Evolutionary conservation across 306 rosid genomes (phyloP), one percentile per base, ranked within the genome.

Genomic region (Pachyrhizus erosus): DNA sequence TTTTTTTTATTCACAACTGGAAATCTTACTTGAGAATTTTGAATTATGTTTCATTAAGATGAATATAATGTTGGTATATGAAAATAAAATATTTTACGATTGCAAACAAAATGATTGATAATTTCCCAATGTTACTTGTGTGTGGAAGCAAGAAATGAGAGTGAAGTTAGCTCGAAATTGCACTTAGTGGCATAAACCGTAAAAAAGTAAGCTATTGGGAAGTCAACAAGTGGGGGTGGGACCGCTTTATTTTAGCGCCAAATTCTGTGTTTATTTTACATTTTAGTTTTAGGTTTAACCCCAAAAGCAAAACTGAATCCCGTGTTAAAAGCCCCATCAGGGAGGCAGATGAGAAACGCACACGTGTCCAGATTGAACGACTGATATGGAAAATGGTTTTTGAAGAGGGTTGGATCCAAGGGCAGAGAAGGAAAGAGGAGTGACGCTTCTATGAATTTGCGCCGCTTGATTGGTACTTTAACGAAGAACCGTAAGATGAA

Each of bases 401-500:
- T 3, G 5, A 24, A 0, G 37, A 12, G 67, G 13, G 7, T n/a
- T 9, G 49, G 49, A 92, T 92, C 96, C 5, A 81, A 91, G 89
- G 97, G 91, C 46, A 52, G 11, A 33, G 1, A n/a, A 77, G 61
- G 72, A n/a, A 70, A 42, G 33, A 29, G 45, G 37, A 79, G 23
- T 31, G 54, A 76, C 64, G 21, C 83, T 29, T 82, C 94, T 95
- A 96, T 96, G 97, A 93, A 96, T 87, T 86, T 34, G 0, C 21
- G 46, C 92, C 97, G 97, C 84, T 0, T 2, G 90, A 93, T 88
- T 1, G 5, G 0, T 3, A 0, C 7, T 26, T 74, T 37, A 4
- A 57, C 13, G 0, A 2, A 7, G 1, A 5, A 84, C 89, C 91
- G 94, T 78, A 11, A 1, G 97, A 95, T 91, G 29, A 42, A 78